phyloP scores from a whole-genome alignment of 2,329 filamentous ascomycete species.

The Trichoderma asperellum region DNA sequence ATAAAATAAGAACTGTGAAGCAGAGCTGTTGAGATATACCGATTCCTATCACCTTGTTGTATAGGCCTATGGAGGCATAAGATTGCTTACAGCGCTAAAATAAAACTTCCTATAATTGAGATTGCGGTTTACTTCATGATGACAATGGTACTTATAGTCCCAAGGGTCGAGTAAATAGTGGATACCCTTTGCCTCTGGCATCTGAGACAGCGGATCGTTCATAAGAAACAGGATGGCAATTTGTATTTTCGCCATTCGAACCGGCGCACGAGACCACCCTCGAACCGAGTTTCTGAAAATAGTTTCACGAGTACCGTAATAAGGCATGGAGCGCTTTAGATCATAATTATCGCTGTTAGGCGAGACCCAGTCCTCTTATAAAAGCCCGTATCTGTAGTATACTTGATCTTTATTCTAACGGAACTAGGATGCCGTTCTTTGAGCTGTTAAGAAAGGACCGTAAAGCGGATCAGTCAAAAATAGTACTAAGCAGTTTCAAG shows the following conservation, averaged over 20 bases:
- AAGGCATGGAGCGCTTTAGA: not conserved
- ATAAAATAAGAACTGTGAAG: not conserved
- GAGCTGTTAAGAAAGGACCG: too few species aligned
- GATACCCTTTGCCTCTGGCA: not conserved
- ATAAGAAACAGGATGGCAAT: slow-evolving; percentile 55
- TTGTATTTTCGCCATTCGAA: slow-evolving; percentile 53
- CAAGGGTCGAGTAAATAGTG: slow-evolving; percentile 34
- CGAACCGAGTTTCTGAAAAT: slow-evolving; percentile 39
- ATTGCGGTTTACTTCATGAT: slow-evolving; percentile 38
- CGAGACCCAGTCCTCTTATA: not conserved
- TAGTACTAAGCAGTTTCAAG: not conserved
- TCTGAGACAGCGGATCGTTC: slow-evolving; percentile 31
- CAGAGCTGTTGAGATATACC: not conserved
- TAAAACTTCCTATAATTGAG: not conserved
- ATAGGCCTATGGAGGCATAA: not conserved
- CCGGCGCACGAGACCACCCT: slow-evolving; percentile 61
- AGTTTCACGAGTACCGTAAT: not conserved
- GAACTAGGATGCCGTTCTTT: not conserved
- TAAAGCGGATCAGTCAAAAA: not conserved
- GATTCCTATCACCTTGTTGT: not conserved
- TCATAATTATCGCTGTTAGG: slow-evolving; percentile 47
- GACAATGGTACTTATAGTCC: slow-evolving; percentile 39
- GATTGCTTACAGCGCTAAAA: not conserved
- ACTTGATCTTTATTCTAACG: not conserved
- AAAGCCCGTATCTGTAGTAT: not conserved